These are phyloP conservation scores for Maudiozyma barnettii DNA, from an alignment of 805 yeast species.

Conservation along the genomic window DNA sequence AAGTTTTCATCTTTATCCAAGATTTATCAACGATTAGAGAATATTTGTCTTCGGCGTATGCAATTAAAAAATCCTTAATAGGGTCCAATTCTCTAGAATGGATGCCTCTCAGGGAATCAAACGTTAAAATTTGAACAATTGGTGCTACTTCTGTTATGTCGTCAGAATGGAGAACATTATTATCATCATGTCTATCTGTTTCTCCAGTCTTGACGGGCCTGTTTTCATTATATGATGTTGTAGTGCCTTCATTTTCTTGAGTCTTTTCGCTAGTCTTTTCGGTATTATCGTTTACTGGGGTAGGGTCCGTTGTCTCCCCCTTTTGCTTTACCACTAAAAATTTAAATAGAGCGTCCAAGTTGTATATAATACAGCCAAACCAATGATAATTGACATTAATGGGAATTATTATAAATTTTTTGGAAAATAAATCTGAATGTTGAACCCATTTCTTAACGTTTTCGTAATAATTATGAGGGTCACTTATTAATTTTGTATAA, in stretches of 20 bases:
- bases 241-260: not conserved
- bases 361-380: slow-evolving; percentile 71
- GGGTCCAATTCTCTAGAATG: slow-evolving; percentile 47
- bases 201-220: not conserved
- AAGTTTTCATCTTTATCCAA: slow-evolving; percentile 40
- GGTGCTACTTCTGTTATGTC: slow-evolving; percentile 15
- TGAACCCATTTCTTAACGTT: slow-evolving; percentile 73
- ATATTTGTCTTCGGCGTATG: slow-evolving; percentile 61
- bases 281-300: not conserved
- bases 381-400: slow-evolving; percentile 78
- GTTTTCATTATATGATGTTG: not conserved
- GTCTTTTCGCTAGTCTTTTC: not conserved
- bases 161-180: slow-evolving; percentile 3
- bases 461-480: slow-evolving; percentile 38
- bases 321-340: slow-evolving; percentile 5
- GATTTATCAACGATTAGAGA: slow-evolving; percentile 36
- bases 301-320: not conserved
- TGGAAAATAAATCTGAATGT: slow-evolving; percentile 52
- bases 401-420: slow-evolving; percentile 62
- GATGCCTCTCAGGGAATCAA: slow-evolving; percentile 64
- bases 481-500: slow-evolving; percentile 50
- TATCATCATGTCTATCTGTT: not conserved
- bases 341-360: slow-evolving; percentile 29
- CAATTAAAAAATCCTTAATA: slow-evolving; percentile 48
- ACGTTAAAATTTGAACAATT: slow-evolving; percentile 40